Evolutionary conservation across 495 filamentous ascomycete species (phyloP).

Genomic region (Hypoxylon lenormandii): DNA sequence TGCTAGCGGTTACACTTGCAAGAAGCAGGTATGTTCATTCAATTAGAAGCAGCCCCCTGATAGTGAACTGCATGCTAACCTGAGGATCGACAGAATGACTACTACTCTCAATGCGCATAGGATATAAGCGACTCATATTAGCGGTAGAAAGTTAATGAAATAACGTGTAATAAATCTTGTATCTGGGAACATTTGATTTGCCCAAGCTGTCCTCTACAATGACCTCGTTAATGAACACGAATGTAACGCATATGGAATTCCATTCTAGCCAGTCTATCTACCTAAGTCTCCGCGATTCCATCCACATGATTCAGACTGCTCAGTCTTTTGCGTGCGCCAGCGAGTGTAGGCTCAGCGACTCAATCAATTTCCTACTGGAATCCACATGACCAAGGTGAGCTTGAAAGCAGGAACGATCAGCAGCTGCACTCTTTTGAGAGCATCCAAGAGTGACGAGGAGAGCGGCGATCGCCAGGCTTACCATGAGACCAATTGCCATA

Average conservation of each 20-base stretch:
- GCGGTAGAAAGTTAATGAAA: too few relatives aligned
- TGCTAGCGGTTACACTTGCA: conserved; percentile 55
- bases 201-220: too few relatives aligned
- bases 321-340: too few relatives aligned
- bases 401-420: conserved; percentile 7
- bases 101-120: conserved; percentile 46
- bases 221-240: too few relatives aligned
- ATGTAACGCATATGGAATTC: too few relatives aligned
- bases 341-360: not conserved
- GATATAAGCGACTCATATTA: not conserved
- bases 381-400: conserved; percentile 13
- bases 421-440: not conserved
- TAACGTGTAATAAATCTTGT: too few relatives aligned
- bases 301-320: too few relatives aligned
- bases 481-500: not conserved
- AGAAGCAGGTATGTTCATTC: conserved; percentile 40
- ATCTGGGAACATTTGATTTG: too few relatives aligned
- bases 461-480: not conserved
- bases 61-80: not conserved
- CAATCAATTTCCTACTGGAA: not conserved
- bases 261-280: too few relatives aligned
- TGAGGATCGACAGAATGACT: conserved; percentile 29
- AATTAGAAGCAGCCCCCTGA: not conserved
- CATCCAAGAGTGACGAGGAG: not conserved
- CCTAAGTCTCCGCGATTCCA: too few relatives aligned